Base-by-base conservation (phyloP, 176 grass and related monocot species). In the Triticum urartu region DNA sequence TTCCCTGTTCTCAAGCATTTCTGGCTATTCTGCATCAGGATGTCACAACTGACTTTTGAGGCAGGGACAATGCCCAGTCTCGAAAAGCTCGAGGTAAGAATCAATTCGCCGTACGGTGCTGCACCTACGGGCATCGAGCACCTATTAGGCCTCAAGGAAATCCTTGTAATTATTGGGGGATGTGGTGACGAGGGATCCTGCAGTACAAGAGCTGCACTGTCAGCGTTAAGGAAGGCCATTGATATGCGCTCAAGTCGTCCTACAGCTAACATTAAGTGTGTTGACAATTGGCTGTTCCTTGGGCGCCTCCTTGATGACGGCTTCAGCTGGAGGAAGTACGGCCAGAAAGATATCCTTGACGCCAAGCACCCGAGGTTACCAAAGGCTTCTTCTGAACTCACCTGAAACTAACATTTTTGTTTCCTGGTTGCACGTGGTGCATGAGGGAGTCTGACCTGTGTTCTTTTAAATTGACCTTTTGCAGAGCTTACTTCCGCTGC, bases 271-370 rank as follows among this genome's bases (percentile, higher is more conserved):
- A 62, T 64, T 10, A 28, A 5, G 24, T 28, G 22, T 26, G 1
- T 5, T 64, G 11, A 26, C 1, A 28, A 5, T 13, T 64, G 1
- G 4, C 62, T 26, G 62, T 13, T 13, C 62, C 9, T 12, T 26
- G 22, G 24, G 4, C 24, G 72, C 64, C 36, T 38, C 3, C 3
- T 13, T 11, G 93, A 95, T 34, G 90, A 36, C 5, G 35, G 88
- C 22, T 72, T 86, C 63, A 75, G 82, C 59, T 95, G 90, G 93
- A 81, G 79, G 72, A 90, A 95, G 84, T 92, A 89, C 61, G 90
- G 88, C 2, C 88, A 90, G 83, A 95, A 90, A 45, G 62, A 81
- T 3, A 75, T 90, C 28, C 85, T 69, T 4, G 88, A 75, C 36
- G 75, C 88, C 21, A 90, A 79, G 79, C 45, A 90, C 79, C 90